Base-by-base conservation (phyloP, 2,329 filamentous ascomycete genomes). In the Chaetomiaceae sp. region DNA sequence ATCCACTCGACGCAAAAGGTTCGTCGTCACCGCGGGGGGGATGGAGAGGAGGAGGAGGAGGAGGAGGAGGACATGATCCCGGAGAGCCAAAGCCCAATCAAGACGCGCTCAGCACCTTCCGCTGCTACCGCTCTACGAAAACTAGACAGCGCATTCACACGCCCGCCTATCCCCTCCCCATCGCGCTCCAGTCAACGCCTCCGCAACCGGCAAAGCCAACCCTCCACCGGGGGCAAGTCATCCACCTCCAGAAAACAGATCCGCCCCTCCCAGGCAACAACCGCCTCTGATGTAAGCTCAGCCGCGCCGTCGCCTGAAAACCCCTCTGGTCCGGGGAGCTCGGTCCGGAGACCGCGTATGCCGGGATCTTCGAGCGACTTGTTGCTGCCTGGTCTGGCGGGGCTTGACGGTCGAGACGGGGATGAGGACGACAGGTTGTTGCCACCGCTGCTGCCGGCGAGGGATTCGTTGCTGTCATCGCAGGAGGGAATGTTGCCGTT, bases 241-340 rank as follows among this genome's bases (percentile, higher is more conserved):
- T 29, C 33, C 5, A 21, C 18, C n/a, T 33, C 23, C 9, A 51
- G 20, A 13, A 51, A 45, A 14, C 48, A 51, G 13, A 60, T 72
- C n/a, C 66, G 68, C 4, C 64, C 70, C 1, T 76, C 73, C 3
- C 73, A 76, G 55, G 74, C 73, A 5, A 73, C 73, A 1, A 75
- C 73, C 9, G 71, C 70, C 8, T 74, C 71, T 55, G 63, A 68
- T 23, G 43, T 64, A 8, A 50, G 32, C 20, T 25, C 34, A 9
- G 20, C 48, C 30, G 10, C 9, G 2, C 25, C 42, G 4, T 32
- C 47, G 13, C 34, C 34, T 23, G 21, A 8, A 21, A 25, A 23
- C 45, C 32, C 32, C 7, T 40, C 32, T 2, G 23, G 8, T 23
- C 7, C 18, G 23, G 43, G 51, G 5, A 20, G 10, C 36, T 56